Evolutionary conservation across 2,329 filamentous ascomycete species (phyloP).

Genomic region (Fusarium humuli): DNA sequence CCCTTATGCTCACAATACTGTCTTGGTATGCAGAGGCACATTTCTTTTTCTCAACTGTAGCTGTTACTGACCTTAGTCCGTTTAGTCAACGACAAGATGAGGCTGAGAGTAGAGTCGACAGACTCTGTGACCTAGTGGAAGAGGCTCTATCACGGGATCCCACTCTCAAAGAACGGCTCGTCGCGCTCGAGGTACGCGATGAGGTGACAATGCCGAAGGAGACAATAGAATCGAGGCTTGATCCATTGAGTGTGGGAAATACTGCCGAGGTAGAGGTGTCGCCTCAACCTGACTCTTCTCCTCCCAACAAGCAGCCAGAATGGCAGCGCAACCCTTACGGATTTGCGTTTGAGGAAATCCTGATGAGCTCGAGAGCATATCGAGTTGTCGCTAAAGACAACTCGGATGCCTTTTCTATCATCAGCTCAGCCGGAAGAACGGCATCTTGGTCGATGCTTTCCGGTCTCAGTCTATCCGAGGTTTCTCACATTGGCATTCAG

Average conservation of each 20-base stretch:
- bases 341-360: slow-evolving; percentile 11
- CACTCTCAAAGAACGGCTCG: slow-evolving; percentile 6
- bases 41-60: too few relatives aligned
- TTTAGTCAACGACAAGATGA: slow-evolving; percentile 10
- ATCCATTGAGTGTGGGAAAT: background rate
- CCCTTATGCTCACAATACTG: slow-evolving; percentile 17
- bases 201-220: background rate
- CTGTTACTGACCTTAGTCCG: too few relatives aligned
- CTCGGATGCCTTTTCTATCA: slow-evolving; percentile 13
- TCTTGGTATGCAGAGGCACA: background rate
- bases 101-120: slow-evolving; percentile 17
- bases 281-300: background rate
- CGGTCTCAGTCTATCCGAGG: slow-evolving; percentile 18
- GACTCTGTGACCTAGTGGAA: slow-evolving; percentile 12
- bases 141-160: background rate
- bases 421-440: slow-evolving; percentile 16
- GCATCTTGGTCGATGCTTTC: slow-evolving; percentile 25
- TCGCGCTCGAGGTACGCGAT: background rate
- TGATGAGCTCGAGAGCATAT: slow-evolving; percentile 19
- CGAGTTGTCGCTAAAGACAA: background rate
- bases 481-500: slow-evolving; percentile 20
- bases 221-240: background rate
- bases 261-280: background rate
- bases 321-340: slow-evolving; percentile 10
- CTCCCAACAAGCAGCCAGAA: background rate